phyloP scores from a whole-genome alignment of 768 basidiomycete genomes.

The Phaeotremella fagi region DNA sequence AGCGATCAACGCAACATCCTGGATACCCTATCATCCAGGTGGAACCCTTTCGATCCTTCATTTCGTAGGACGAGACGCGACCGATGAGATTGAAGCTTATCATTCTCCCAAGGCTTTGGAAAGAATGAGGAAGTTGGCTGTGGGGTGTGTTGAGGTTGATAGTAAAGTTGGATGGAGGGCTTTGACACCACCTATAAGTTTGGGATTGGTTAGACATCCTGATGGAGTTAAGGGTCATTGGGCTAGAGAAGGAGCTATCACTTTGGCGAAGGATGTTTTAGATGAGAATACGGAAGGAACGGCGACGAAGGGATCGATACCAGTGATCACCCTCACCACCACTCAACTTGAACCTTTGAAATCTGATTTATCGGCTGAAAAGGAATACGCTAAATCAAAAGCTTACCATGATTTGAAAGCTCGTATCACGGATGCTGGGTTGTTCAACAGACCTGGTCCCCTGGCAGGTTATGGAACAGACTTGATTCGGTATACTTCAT shows the following conservation, averaged over 20 bases:
- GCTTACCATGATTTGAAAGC: conserved; percentile 77
- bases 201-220: conserved; percentile 56
- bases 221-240: conserved; percentile 39
- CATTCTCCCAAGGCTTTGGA: conserved; percentile 60
- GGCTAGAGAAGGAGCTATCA: conserved; percentile 37
- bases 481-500: conserved; percentile 66
- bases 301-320: not conserved
- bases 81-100: conserved; percentile 90
- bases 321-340: conserved; percentile 17
- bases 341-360: conserved; percentile 39
- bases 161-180: conserved; percentile 48
- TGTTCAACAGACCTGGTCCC: conserved; percentile 66
- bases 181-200: conserved; percentile 76
- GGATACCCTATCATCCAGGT: conserved; percentile 87
- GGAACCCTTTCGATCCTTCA: conserved; percentile 84
- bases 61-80: conserved; percentile 90
- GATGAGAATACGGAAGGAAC: not conserved
- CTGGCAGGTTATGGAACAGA: conserved; percentile 86
- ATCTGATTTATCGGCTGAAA: conserved; percentile 26
- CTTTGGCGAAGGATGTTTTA: conserved; percentile 9
- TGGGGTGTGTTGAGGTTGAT: conserved; percentile 60
- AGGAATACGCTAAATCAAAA: conserved; percentile 39
- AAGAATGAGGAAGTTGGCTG: conserved; percentile 60
- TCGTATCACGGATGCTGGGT: conserved; percentile 68
- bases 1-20: conserved; percentile 50